Evolutionary conservation across 2,329 filamentous ascomycete species (phyloP).

Genomic region (Monosporascus sp.): DNA sequence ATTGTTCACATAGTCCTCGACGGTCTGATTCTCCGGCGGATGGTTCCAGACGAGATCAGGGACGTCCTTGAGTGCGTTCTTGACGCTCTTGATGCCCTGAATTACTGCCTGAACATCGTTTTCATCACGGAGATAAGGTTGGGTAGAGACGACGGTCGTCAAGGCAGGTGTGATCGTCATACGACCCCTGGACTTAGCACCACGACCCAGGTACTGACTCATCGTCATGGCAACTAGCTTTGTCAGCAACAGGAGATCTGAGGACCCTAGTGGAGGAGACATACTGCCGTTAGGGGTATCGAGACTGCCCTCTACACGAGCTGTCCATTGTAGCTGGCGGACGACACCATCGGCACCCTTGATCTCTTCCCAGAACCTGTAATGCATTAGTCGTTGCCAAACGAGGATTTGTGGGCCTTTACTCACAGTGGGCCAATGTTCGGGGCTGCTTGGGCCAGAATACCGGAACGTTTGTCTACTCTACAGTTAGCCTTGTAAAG

Average conservation of each 20-base stretch:
- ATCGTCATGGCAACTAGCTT: slow-evolving; percentile 43
- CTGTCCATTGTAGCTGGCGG: slow-evolving; percentile 62
- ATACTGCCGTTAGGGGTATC: slow-evolving; percentile 29
- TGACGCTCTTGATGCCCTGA: slow-evolving; percentile 56
- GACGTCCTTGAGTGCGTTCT: slow-evolving; percentile 48
- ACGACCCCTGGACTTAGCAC: slow-evolving; percentile 55
- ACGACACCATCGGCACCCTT: slow-evolving; percentile 53
- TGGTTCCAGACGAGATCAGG: slow-evolving; percentile 51
- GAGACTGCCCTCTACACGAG: slow-evolving; percentile 55
- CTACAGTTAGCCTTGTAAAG: slow-evolving; percentile 6
- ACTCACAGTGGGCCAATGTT: slow-evolving; percentile 57
- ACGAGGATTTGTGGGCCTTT: neutral
- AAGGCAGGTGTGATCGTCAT: slow-evolving; percentile 56
- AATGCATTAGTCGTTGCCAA: slow-evolving; percentile 1
- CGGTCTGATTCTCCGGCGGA: slow-evolving; percentile 46
- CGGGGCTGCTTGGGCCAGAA: slow-evolving; percentile 59
- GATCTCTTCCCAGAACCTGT: slow-evolving; percentile 52
- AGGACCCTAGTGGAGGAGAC: slow-evolving; percentile 6
- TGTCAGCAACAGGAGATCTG: slow-evolving; percentile 3
- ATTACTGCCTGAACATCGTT: slow-evolving; percentile 61
- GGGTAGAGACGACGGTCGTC: slow-evolving; percentile 51
- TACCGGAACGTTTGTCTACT: slow-evolving; percentile 45
- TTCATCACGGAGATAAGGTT: slow-evolving; percentile 55
- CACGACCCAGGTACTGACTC: slow-evolving; percentile 60
- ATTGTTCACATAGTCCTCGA: slow-evolving; percentile 51